Percentiles rank a stretch among this genome's conserved stretches.
Evolutionary conservation across 2,329 filamentous ascomycete species (phyloP).

Genomic region (Penicillium sp.): DNA sequence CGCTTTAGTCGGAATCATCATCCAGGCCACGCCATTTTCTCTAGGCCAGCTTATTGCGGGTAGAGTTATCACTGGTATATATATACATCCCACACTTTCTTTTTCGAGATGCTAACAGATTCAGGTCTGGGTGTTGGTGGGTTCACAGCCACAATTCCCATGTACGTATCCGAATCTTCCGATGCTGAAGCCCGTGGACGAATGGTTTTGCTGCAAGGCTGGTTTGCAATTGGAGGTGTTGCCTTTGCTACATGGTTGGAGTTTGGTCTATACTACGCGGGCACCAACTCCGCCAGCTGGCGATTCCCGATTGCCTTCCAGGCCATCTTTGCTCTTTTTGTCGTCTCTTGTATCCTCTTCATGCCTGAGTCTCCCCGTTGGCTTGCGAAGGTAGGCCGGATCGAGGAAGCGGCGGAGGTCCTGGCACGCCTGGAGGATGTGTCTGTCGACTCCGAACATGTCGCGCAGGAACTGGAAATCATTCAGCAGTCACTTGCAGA

Average conservation of each 20-base stretch:
- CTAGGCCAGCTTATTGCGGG: slow-evolving; percentile 14
- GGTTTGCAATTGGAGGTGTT: slow-evolving; percentile 20
- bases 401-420: slow-evolving; percentile 47
- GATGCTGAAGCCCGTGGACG: slow-evolving; percentile 15
- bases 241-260: slow-evolving; percentile 40
- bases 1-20: slow-evolving; percentile 13
- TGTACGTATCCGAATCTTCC: slow-evolving; percentile 23
- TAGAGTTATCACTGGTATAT: slow-evolving; percentile 18
- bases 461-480: slow-evolving; percentile 20
- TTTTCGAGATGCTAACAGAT: not conserved
- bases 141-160: slow-evolving; percentile 27
- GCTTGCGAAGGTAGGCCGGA: slow-evolving; percentile 52
- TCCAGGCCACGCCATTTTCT: slow-evolving; percentile 18
- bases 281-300: slow-evolving; percentile 29
- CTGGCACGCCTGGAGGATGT: slow-evolving; percentile 48
- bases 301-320: slow-evolving; percentile 33
- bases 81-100: not conserved
- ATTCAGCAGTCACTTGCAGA: slow-evolving; percentile 49
- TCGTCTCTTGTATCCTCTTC: slow-evolving; percentile 20
- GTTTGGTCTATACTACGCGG: slow-evolving; percentile 41
- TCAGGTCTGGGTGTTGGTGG: slow-evolving; percentile 25
- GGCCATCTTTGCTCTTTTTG: slow-evolving; percentile 36
- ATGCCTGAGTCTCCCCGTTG: slow-evolving; percentile 56
- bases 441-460: slow-evolving; percentile 51
- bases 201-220: slow-evolving; percentile 21